A percentile compares a stretch with the other conserved stretches of the same genome.
Conservation (phyloP, 2,329 filamentous ascomycete species). For the Trichophyton mentagrophytes region DNA sequence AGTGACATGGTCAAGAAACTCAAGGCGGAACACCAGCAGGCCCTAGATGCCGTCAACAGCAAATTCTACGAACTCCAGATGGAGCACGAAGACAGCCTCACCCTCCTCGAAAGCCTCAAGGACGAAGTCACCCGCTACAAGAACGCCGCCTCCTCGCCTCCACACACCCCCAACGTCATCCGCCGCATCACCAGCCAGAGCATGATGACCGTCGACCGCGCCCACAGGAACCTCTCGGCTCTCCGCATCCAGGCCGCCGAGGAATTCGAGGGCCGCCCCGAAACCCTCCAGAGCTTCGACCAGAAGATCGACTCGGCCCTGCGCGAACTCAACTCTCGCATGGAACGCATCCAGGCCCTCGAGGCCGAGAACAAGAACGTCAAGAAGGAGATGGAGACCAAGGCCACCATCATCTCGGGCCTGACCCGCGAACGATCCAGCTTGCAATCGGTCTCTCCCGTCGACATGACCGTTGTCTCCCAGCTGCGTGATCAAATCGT, state of each 20-base stretch:
- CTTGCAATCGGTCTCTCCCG: constrained; percentile 62
- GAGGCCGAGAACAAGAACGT: constrained; percentile 71
- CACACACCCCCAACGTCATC: constrained; percentile 57
- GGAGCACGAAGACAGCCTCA: constrained; percentile 67
- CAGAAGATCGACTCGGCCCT: constrained; percentile 81
- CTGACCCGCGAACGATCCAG: constrained; percentile 86
- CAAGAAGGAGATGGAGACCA: constrained; percentile 93
- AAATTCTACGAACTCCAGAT: constrained; percentile 74
- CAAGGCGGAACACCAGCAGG: constrained; percentile 62
- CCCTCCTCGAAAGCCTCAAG: constrained; percentile 84
- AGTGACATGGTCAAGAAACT: constrained; percentile 48
- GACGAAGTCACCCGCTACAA: constrained; percentile 70
- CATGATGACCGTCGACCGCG: constrained; percentile 65
- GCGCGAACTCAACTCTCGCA: constrained; percentile 76
- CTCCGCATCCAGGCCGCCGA: constrained; percentile 79
- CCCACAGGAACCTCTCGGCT: constrained; percentile 79
- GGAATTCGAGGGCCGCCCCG: constrained; percentile 68
- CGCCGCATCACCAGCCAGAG: constrained; percentile 88
- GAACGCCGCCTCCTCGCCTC: constrained; percentile 42
- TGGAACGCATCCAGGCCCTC: constrained; percentile 79
- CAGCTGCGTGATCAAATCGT: constrained; percentile 78
- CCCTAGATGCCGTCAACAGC: constrained; percentile 57
- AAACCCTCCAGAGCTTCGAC: constrained; percentile 85
- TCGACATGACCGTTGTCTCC: constrained; percentile 84
- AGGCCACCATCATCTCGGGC: constrained; percentile 90